Percentiles rank a stretch among this genome's conserved stretches.
These are phyloP conservation scores for Podospora australis DNA, from an alignment of 495 filamentous ascomycete species.

Conservation along the genomic window DNA sequence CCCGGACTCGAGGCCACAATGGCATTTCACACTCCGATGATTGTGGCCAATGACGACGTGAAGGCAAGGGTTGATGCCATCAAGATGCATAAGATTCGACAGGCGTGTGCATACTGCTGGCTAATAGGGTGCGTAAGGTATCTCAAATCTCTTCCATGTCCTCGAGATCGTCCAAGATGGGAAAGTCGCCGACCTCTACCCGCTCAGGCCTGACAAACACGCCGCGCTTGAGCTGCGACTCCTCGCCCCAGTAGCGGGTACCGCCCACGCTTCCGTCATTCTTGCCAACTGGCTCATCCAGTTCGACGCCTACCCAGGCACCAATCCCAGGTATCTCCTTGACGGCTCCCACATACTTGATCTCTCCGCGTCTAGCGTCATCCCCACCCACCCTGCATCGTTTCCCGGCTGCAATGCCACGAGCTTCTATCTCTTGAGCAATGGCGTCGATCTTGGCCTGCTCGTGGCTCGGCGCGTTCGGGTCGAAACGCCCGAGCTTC, in stretches of 20 bases:
- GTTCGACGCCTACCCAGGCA: slow-evolving; percentile 76
- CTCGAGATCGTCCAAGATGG: slow-evolving; percentile 66
- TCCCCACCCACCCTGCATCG: slow-evolving; percentile 57
- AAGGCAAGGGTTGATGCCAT: background rate
- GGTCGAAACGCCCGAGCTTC: slow-evolving; percentile 92
- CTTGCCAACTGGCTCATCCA: slow-evolving; percentile 84
- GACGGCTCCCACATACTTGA: slow-evolving; percentile 78
- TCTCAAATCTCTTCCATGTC: slow-evolving; percentile 81
- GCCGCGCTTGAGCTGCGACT: slow-evolving; percentile 59
- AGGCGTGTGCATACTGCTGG: background rate
- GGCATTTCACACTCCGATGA: background rate
- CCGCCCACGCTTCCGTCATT: slow-evolving; percentile 84
- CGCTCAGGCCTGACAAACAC: slow-evolving; percentile 87
- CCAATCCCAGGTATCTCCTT: slow-evolving; percentile 69
- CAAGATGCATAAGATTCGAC: background rate
- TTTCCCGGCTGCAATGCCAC: slow-evolving; percentile 59
- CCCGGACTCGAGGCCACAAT: background rate
- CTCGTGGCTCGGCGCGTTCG: slow-evolving; percentile 64
- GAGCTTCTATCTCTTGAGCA: slow-evolving; percentile 55
- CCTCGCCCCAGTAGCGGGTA: slow-evolving; percentile 66
- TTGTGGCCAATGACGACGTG: background rate
- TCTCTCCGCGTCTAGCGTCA: slow-evolving; percentile 71
- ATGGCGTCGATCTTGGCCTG: slow-evolving; percentile 62
- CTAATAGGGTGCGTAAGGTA: background rate
- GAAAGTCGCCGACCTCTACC: slow-evolving; percentile 82